A percentile compares a stretch with the other conserved stretches of the same genome.
Conservation (phyloP, 2,329 filamentous ascomycete genomes). For the Penicillium sp. region DNA sequence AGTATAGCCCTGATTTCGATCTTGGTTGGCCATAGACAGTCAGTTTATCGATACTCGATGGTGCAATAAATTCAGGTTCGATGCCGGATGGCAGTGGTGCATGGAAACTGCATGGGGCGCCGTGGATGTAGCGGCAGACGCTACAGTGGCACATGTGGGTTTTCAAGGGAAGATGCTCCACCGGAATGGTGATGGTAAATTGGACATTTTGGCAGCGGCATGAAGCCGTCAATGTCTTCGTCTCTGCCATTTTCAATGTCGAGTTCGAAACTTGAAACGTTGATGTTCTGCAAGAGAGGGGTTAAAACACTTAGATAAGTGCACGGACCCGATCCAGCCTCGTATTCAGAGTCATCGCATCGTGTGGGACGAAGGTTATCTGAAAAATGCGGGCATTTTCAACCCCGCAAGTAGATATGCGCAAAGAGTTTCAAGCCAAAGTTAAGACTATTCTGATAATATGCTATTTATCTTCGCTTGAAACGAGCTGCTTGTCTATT, state of each 20-base stretch:
- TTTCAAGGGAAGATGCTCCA: constrained; percentile 40
- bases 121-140: constrained; percentile 48
- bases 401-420: too few relatives aligned
- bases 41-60: constrained; percentile 23
- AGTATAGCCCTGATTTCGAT: constrained; percentile 36
- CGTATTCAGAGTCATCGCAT: constrained; percentile 10
- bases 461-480: too few relatives aligned
- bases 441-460: too few relatives aligned
- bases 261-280: background rate
- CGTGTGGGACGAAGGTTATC: background rate
- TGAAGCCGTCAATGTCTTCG: constrained; percentile 25
- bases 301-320: background rate
- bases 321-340: background rate
- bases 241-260: background rate
- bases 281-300: background rate
- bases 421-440: too few relatives aligned
- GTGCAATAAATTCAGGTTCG: constrained; percentile 27
- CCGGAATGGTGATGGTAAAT: constrained; percentile 42
- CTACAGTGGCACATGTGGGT: constrained; percentile 51
- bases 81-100: constrained; percentile 24
- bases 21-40: constrained; percentile 38
- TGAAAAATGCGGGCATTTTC: too few relatives aligned
- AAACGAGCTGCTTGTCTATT: too few relatives aligned
- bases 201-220: constrained; percentile 31
- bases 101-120: constrained; percentile 36